phyloP scores from a whole-genome alignment of 345 rosid species.

The Acer negundo region DNA sequence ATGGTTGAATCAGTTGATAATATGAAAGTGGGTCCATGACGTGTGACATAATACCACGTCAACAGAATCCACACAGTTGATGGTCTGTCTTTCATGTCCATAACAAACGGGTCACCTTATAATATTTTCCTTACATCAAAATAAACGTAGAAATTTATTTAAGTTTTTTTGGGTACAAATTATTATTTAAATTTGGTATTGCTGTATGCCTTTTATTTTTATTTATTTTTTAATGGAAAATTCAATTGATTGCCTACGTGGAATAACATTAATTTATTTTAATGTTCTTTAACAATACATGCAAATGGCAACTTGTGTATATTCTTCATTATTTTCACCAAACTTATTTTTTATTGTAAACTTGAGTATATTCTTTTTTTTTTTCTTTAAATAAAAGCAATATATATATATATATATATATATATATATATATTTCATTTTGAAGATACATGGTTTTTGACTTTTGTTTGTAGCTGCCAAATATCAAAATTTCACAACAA shows the following conservation, averaged over 20 bases:
- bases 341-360: neutral
- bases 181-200: slow-evolving; percentile 16
- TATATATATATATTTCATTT: too few species aligned
- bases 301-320: too few species aligned
- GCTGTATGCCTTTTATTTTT: neutral
- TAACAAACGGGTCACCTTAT: slow-evolving; percentile 13
- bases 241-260: neutral
- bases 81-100: slow-evolving; percentile 24
- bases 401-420: too few species aligned
- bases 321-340: neutral
- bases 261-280: neutral
- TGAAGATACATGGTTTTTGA: neutral
- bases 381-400: too few species aligned
- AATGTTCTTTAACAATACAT: neutral
- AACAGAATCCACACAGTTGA: slow-evolving; percentile 11
- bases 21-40: neutral
- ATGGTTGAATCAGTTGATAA: slow-evolving; percentile 8
- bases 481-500: too few species aligned
- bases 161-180: too few species aligned
- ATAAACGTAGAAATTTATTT: neutral
- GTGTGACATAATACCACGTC: slow-evolving; percentile 16
- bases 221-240: neutral
- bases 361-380: too few species aligned
- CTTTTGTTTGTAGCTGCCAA: neutral
- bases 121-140: neutral